phyloP scores from a whole-genome alignment of 2,329 filamentous ascomycete genomes.

The Triangularia setosa region DNA sequence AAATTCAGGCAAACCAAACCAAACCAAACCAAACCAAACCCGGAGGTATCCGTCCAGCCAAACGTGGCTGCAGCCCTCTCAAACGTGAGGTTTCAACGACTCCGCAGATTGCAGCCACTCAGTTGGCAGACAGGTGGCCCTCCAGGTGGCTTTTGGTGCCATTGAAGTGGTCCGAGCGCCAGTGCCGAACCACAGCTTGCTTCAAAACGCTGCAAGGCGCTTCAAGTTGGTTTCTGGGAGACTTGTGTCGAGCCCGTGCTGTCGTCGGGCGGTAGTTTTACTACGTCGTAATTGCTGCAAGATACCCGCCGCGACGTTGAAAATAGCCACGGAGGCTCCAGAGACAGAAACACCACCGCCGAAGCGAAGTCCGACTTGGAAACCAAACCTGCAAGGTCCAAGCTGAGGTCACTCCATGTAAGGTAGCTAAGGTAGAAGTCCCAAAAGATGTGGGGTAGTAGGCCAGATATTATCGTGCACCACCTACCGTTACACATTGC shows the following conservation, averaged over 20 bases:
- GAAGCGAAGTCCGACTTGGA: not conserved
- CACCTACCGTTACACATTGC: not conserved
- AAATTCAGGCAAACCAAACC: too few relatives aligned
- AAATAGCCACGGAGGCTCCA: conserved; percentile 5
- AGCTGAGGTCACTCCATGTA: not conserved
- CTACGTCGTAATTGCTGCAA: conserved; percentile 7
- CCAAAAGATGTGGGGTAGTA: not conserved
- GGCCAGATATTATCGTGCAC: not conserved
- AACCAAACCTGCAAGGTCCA: not conserved
- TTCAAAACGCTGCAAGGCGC: conserved; percentile 12
- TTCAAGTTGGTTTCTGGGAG: conserved; percentile 11
- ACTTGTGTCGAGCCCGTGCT: not conserved
- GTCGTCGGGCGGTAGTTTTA: conserved; percentile 1
- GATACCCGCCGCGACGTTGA: not conserved
- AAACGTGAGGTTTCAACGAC: conserved; percentile 8
- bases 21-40: too few relatives aligned
- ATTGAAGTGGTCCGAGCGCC: conserved; percentile 10
- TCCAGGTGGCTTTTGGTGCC: not conserved
- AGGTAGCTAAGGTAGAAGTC: too few relatives aligned
- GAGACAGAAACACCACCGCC: not conserved
- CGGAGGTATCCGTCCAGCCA: not conserved
- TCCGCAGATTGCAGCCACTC: not conserved
- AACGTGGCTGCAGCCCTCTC: not conserved
- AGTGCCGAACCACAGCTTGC: conserved; percentile 12
- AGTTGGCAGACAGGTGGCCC: conserved; percentile 15